Conservation (phyloP, 2,329 filamentous ascomycete species). For the Penicillium sp. region DNA sequence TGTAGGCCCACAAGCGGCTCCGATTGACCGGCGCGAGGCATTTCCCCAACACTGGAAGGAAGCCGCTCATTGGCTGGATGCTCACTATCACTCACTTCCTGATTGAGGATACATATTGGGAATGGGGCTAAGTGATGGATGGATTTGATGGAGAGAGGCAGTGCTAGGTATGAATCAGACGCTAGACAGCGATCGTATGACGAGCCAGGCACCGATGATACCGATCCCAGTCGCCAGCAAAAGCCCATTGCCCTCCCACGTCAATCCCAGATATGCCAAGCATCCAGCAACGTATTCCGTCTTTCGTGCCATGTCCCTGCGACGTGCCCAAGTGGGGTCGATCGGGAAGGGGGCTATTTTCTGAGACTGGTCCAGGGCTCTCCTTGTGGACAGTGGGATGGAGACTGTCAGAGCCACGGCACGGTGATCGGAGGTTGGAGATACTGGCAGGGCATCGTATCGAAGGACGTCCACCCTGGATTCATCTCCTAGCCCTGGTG, state of each 20-base stretch:
- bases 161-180: neutral
- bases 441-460: slow-evolving; percentile 65
- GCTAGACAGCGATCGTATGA: slow-evolving; percentile 42
- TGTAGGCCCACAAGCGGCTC: too few relatives aligned
- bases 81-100: too few relatives aligned
- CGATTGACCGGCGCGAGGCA: neutral
- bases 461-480: slow-evolving; percentile 7
- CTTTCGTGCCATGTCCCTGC: slow-evolving; percentile 58
- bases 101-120: too few relatives aligned
- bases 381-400: slow-evolving; percentile 61
- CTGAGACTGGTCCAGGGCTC: slow-evolving; percentile 37
- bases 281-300: slow-evolving; percentile 66
- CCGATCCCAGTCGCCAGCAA: slow-evolving; percentile 46
- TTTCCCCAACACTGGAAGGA: neutral
- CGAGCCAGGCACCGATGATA: slow-evolving; percentile 47
- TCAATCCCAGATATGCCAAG: slow-evolving; percentile 58
- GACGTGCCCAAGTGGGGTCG: slow-evolving; percentile 60
- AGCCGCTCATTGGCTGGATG: neutral
- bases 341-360: slow-evolving; percentile 61
- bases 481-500: slow-evolving; percentile 53
- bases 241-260: slow-evolving; percentile 52
- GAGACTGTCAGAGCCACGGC: slow-evolving; percentile 74
- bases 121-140: neutral
- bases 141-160: neutral
- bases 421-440: slow-evolving; percentile 85